Percentiles rank a stretch among this genome's conserved stretches.
These are phyloP conservation scores for Babesia bigemina DNA, from an alignment of 169 alveolate species.

Conservation along the genomic window DNA sequence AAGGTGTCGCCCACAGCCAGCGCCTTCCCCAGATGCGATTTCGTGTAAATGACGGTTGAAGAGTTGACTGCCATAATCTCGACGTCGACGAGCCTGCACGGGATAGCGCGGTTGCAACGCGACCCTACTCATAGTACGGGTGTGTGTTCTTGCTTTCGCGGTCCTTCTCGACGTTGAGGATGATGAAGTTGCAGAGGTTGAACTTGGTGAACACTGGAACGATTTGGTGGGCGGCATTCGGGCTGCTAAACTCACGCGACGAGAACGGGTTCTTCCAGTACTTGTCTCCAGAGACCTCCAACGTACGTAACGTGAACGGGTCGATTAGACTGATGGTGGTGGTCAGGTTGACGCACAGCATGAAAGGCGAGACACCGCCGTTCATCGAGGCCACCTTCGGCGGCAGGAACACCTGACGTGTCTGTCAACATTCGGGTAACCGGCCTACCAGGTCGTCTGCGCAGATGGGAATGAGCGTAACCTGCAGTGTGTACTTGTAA, in stretches of 20 bases:
- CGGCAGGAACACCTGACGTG: slow-evolving; percentile 49
- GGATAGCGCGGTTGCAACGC: background rate
- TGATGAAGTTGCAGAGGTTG: slow-evolving; percentile 61
- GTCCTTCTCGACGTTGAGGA: slow-evolving; percentile 57
- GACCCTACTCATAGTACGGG: slow-evolving; percentile 44
- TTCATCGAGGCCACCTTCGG: slow-evolving; percentile 61
- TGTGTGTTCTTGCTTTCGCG: slow-evolving; percentile 17
- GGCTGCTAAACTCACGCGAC: slow-evolving; percentile 39
- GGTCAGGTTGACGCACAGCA: slow-evolving; percentile 55
- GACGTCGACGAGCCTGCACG: slow-evolving; percentile 59
- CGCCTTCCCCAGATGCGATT: slow-evolving; percentile 62
- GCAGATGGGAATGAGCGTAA: slow-evolving; percentile 95
- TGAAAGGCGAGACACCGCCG: slow-evolving; percentile 67
- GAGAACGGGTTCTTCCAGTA: slow-evolving; percentile 65
- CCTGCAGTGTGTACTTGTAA: slow-evolving; percentile 90
- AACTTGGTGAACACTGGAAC: slow-evolving; percentile 61
- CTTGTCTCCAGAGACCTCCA: slow-evolving; percentile 63
- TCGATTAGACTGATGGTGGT: slow-evolving; percentile 62
- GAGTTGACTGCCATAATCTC: slow-evolving; percentile 66
- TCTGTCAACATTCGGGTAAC: too few species aligned
- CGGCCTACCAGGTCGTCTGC: slow-evolving; percentile 92
- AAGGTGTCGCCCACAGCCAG: slow-evolving; percentile 60
- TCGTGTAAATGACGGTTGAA: slow-evolving; percentile 58
- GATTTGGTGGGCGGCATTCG: background rate
- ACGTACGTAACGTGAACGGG: slow-evolving; percentile 65